Evolutionary conservation across 2,329 filamentous ascomycete species (phyloP), one percentile per base, ranked within the genome.

Genomic region (Colletotrichum costaricense): DNA sequence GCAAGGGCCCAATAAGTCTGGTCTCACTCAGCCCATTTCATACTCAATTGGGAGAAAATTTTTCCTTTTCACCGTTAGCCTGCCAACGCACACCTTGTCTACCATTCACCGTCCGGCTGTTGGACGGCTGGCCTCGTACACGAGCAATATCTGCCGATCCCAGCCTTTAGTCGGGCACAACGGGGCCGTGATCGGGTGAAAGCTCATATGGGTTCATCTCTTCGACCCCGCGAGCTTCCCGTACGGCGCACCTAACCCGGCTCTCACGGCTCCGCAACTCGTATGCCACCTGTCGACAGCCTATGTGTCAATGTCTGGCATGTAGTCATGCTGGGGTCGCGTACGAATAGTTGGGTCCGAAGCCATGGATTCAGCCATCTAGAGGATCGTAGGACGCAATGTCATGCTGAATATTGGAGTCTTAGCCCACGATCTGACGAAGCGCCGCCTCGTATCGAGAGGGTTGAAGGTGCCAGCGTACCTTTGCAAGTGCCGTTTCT

Each of bases 1-100:
- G 60, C 70, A 73, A 65, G 70, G 67, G 57, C 60, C 35, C 46
- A 70, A 56, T 60, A 35, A 49, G 55, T 56, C 55, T 49, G 38
- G 55, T 73, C 67, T 70, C 70, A 73, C 70, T 73, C 70, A 70
- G 70, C 70, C 67, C 46, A 60, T 65, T 46, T 16, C 8, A 55
- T 70, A 55, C 64, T 73, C 55, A n/a, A 42, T 26, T 35, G 35
- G 19, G 62, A 64, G 54, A 54, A 69, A 2, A 49, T 16, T 52
- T 54, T 65, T 60, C 16, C 60, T 65, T 70, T 49, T 69, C 26
- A 24, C 63, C 26, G 59, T 56, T 64, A 73, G 70, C 67, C 59
- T 70, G 70, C 59, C 70, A 73, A 64, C 70, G 35, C 68, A 73
- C 46, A 70, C 46, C 24, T 59, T 14, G 55, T 38, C 54, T 11